Evolutionary conservation across 768 basidiomycete species (phyloP).

Genomic region (Mycena galericulata): DNA sequence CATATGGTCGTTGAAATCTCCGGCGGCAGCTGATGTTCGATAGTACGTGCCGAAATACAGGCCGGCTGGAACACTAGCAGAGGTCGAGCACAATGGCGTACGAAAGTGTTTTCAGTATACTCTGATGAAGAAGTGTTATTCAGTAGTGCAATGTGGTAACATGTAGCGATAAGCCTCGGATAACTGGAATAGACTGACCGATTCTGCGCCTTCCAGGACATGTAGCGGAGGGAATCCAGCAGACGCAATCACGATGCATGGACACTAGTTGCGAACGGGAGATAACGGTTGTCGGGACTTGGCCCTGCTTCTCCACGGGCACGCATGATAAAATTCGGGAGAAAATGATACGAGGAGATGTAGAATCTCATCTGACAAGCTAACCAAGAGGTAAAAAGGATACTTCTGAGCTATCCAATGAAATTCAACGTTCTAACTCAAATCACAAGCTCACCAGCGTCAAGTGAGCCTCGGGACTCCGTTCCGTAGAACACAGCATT

Average conservation of each 20-base stretch:
- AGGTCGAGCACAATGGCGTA: neutral
- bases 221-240: neutral
- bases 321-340: too few species aligned
- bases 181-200: neutral
- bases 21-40: neutral
- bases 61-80: neutral
- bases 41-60: constrained; percentile 1
- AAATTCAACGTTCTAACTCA: neutral
- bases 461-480: neutral
- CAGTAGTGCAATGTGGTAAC: neutral
- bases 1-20: neutral
- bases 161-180: neutral
- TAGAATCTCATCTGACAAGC: too few species aligned
- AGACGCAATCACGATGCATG: neutral
- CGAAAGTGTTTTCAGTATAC: constrained; percentile 4
- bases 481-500: neutral
- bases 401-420: too few species aligned
- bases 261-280: too few species aligned
- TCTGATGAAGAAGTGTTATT: neutral
- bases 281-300: too few species aligned
- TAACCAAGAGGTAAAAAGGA: too few species aligned
- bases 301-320: too few species aligned
- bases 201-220: neutral
- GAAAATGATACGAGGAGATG: too few species aligned
- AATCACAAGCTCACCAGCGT: neutral